Evolutionary conservation across 2,329 filamentous ascomycete genomes (phyloP), one percentile per base, ranked within the genome.

Genomic region (Ascomycota sp.): DNA sequence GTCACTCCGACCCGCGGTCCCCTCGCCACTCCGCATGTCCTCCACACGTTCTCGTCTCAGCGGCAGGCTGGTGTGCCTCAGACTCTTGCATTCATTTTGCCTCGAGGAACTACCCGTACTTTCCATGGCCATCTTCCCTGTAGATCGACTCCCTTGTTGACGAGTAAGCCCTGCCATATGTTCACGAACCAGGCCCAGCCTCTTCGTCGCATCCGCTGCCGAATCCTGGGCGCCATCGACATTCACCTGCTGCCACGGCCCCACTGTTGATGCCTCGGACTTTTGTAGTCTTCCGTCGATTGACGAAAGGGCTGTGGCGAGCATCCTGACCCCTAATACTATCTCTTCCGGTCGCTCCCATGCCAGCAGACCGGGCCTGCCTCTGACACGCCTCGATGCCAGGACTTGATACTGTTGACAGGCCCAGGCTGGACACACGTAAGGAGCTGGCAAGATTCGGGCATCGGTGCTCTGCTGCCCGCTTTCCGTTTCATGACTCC

Each of bases 341-440:
- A 66, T 57, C 23, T 61, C 38, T 21, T 60, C 55, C 2, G 61
- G 61, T 11, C 53, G 45, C 33, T 65, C 60, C 55, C 59, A 63
- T 8, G 56, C 53, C 22, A 67, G 38, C 22, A 66, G 44, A 0
- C 61, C 59, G 0, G 57, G 46, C 4, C 43, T 45, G 2, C 59
- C 60, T 5, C 40, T 9, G 0, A 48, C 47, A 20, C 60, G 51
- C 29, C 51, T 50, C 12, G 51, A 44, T 32, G 55, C 46, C 1
- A 63, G 37, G 2, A 65, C 52, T 9, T 56, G 43, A 35, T 59
- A 65, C 6, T 45, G 47, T 10, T 47, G 35, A 7, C 48, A 55
- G 0, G 52, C 63, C 63, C 63, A 67, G n/a, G 46, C 48, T 1
- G 62, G 59, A 28, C 60, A 65, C 2, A 48, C 46, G 33, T 65